Base-by-base conservation (phyloP, 2,329 filamentous ascomycete genomes). In the Parastagonospora nodorum region DNA sequence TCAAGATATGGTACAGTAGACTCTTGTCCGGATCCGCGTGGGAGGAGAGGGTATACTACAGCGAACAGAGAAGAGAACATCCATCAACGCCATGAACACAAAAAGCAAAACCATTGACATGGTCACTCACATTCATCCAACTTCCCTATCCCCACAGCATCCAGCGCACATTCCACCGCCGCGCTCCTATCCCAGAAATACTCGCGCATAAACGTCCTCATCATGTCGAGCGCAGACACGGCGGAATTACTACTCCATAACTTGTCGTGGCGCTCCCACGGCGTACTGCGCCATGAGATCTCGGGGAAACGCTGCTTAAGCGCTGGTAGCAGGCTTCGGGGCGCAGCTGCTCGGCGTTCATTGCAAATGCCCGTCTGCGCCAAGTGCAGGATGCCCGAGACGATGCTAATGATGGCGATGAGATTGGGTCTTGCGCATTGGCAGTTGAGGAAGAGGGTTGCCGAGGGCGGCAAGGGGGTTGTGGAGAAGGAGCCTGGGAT, bases 171-270 rank as follows among this genome's bases (percentile, higher is more conserved):
- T 28, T 71, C 66, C 2, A 71, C 61, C 1, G 64, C 66, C 37
- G 68, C 65, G 2, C 47, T 58, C 11, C 71, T 61, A 45, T 73
- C 71, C 71, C 71, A 73, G 45, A 71, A 73, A 48, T 69, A 73
- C 52, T 73, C 67, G 16, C 68, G 61, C 64, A 73, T 68, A 61
- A 63, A 73, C 1, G 64, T 57, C 0, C 65, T 55, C 7, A 69
- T 55, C 69, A 73, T 72, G 11, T 73, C 65, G 9, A 72, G 63
- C 1, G 63, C 68, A 1, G 66, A 61, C 10, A 71, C 43, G 1
- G 68, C 60, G 1, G 66, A 67, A 15, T 62, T 66, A 43, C 69
- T 70, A 35, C 58, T 71, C 69, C 69, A 73, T n/a, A 72, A 45
- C 9, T 64, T 61, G 4, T 60, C 69, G 32, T 71, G 61, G 32